Evolutionary conservation across 2,329 filamentous ascomycete genomes (phyloP).

Genomic region (Aureobasidium sp.): DNA sequence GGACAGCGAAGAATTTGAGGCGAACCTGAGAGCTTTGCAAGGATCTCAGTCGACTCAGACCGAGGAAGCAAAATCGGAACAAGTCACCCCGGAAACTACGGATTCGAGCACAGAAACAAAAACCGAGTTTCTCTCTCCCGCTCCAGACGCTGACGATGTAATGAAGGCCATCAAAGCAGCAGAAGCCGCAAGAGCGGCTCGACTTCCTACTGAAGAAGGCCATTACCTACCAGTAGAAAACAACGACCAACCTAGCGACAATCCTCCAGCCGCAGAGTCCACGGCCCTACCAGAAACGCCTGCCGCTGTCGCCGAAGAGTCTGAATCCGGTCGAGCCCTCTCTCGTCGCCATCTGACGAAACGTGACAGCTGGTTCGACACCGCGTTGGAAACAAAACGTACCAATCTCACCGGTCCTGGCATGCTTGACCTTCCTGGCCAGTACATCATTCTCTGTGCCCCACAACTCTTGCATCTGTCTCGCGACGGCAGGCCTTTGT

Average conservation of each 20-base stretch:
- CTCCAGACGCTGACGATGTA: background rate
- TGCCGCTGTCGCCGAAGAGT: background rate
- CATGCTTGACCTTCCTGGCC: background rate
- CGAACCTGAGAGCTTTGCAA: background rate
- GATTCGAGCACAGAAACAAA: background rate
- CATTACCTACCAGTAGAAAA: background rate
- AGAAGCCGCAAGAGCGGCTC: background rate
- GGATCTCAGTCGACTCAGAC: background rate
- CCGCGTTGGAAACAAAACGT: background rate
- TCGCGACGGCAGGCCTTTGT: constrained; percentile 34
- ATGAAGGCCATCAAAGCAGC: background rate
- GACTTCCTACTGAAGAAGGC: background rate
- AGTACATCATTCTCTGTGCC: constrained; percentile 35
- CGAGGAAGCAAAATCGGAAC: background rate
- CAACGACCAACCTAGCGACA: background rate
- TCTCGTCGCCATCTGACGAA: constrained; percentile 5
- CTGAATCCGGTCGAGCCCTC: background rate
- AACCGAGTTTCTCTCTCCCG: background rate
- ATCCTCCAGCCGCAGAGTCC: background rate
- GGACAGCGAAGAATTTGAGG: background rate
- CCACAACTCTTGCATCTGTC: constrained; percentile 42
- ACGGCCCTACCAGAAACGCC: background rate
- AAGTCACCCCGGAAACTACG: background rate
- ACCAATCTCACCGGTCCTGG: background rate
- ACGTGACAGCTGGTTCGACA: background rate